Conservation (phyloP, 768 basidiomycete species). For the Russula dissimulans region DNA sequence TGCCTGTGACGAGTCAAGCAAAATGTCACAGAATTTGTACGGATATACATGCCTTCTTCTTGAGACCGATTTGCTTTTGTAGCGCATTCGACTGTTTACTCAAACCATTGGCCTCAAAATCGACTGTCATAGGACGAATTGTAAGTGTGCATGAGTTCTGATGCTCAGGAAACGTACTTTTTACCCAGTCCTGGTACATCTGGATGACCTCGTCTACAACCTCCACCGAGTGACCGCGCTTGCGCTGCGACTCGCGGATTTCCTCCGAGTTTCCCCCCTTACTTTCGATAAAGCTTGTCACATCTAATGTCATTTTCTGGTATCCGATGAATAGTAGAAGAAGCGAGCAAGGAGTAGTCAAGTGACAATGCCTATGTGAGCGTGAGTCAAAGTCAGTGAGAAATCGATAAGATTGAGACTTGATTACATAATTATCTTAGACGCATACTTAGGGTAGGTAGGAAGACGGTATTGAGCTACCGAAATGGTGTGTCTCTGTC, state of each 20-base stretch:
- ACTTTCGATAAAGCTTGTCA: slow-evolving; percentile 69
- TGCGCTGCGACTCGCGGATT: slow-evolving; percentile 87
- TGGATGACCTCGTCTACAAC: slow-evolving; percentile 90
- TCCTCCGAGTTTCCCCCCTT: slow-evolving; percentile 90
- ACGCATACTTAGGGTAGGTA: neutral
- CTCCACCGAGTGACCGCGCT: slow-evolving; percentile 82
- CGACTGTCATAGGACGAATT: slow-evolving; percentile 44
- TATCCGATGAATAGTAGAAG: neutral
- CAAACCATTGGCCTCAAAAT: slow-evolving; percentile 71
- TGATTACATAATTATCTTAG: slow-evolving; percentile 5
- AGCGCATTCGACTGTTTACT: slow-evolving; percentile 80
- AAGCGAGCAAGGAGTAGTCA: neutral
- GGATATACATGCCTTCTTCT: slow-evolving; percentile 68
- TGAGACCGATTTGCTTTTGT: slow-evolving; percentile 89
- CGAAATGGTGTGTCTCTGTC: neutral
- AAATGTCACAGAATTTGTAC: neutral
- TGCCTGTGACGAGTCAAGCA: slow-evolving; percentile 40
- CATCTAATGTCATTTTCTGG: slow-evolving; percentile 66
- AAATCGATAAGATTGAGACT: slow-evolving; percentile 9
- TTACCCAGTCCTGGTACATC: slow-evolving; percentile 90
- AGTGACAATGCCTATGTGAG: neutral
- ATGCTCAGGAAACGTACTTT: slow-evolving; percentile 49
- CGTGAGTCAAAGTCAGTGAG: neutral
- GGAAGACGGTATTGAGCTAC: neutral
- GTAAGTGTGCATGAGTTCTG: neutral